phyloP scores from a whole-genome alignment of 2,329 filamentous ascomycete genomes.

The Aspergillus clavatus region DNA sequence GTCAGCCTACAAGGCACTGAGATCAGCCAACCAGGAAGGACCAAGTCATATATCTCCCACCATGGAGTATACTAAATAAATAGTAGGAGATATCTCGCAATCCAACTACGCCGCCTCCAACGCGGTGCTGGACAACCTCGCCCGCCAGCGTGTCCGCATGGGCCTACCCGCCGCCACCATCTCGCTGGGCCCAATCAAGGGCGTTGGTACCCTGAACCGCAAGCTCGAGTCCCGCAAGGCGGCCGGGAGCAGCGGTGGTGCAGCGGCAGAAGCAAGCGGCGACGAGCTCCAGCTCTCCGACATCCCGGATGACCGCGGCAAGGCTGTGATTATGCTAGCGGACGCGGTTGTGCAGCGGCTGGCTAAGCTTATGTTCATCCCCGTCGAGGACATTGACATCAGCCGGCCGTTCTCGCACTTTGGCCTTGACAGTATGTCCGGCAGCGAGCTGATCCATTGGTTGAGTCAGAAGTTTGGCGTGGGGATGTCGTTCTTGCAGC shows the following conservation, averaged over 20 bases:
- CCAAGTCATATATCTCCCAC: too few relatives aligned
- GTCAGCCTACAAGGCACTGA: too few relatives aligned
- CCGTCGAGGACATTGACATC: slow-evolving; percentile 2
- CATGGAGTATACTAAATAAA: background rate
- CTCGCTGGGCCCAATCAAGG: too few relatives aligned
- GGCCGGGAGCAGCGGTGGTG: too few relatives aligned
- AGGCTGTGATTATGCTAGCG: background rate
- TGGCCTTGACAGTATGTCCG: slow-evolving; percentile 4
- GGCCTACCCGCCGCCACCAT: too few relatives aligned
- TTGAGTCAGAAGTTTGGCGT: slow-evolving; percentile 2
- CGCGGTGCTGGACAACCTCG: slow-evolving; percentile 13
- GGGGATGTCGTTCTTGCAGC: slow-evolving; percentile 4
- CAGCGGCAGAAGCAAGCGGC: too few relatives aligned
- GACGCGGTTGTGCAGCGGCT: slow-evolving; percentile 1
- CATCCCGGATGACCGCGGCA: background rate
- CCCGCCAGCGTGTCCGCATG: background rate
- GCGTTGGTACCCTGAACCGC: too few relatives aligned
- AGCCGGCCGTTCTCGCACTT: slow-evolving; percentile 3
- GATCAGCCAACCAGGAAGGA: too few relatives aligned
- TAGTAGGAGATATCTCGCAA: slow-evolving; percentile 9
- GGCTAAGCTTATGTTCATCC: slow-evolving; percentile 3
- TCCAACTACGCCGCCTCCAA: slow-evolving; percentile 12
- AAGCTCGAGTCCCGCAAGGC: too few relatives aligned
- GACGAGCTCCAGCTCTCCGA: too few relatives aligned
- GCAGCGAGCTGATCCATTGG: slow-evolving; percentile 4